Base-by-base conservation (phyloP, 805 yeast species). In the Sugiyamaella americana region DNA sequence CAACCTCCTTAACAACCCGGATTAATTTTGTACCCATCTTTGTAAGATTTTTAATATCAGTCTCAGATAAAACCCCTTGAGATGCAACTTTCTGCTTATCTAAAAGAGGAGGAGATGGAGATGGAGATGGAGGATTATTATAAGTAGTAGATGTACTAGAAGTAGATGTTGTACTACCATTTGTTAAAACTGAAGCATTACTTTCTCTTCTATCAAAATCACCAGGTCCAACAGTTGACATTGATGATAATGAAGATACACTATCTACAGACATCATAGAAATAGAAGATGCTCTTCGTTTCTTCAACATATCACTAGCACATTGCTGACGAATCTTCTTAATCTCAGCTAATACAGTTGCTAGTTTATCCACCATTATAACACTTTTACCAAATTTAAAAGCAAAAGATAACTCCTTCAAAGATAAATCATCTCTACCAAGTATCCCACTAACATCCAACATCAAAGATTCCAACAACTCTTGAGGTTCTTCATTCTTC, bases 1-100 rank as follows among this genome's bases (percentile, higher is more conserved):
- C 69, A 19, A 66, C 52, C 24, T 65, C 67, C 24, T 64, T 60
- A 22, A 68, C 61, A 2, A 67, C 60, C 20, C 64, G 56, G 4
- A 68, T 51, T 8, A 64, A 39, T 19, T 51, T 41, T 4, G 62
- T 55, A 13, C 64, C 64, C 10, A 56, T 40, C 35, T 50, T 50
- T 8, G 65, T 47, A 44, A 58, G 41, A 20, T 47, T 54, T n/a
- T 44, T 34, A 8, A 49, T 38, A 37, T 58, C 59, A 2, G 44
- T 22, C 10, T 53, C 52, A 16, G 50, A 50, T 11, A 53, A 26
- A 29, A 55, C 32, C 5, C 51, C 52, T 29, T 47, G 53, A 5
- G 47, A 22, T 3, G 5, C 26, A 11, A 35, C 37, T 21, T 35
- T 18, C 20, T 35, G 37, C 6, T 35, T 35, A 8, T 26, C 32